Evolutionary conservation across 495 filamentous ascomycete species (phyloP), one percentile per base, ranked within the genome.

Genomic region (Letharia lupina): DNA sequence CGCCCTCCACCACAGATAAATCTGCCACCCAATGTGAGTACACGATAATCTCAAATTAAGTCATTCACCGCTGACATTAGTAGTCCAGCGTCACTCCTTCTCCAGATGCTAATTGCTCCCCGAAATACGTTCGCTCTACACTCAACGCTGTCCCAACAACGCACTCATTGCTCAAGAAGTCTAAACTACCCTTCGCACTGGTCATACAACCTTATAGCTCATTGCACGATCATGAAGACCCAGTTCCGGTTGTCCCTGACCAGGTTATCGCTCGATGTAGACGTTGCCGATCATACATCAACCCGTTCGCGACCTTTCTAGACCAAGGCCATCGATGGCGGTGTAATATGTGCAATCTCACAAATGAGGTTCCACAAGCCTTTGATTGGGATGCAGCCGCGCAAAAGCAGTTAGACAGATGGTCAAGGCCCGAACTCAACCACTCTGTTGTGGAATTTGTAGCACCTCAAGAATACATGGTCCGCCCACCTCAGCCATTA

Each of bases 311-410:
- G 56, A 91, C 89, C 61, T 98, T 98, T 81, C 78, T 98, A 52
- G 94, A 98, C 67, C 91, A 98, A 75, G 93, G 93, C 28, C 94
- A 98, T 79, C 85, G 94, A 72, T 98, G 94, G 94, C 87, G 93
- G 65, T 98, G 94, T 78, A 98, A 98, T 77, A 98, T 98, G 93
- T 98, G 94, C 74, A 97, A 96, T 75, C 81, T 98, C 65, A 97
- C 93, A 63, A 98, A 98, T 73, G 94, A 98, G 72, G 95, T 98
- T 20, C 94, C 94, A 12, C 95, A 98, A 77, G 93, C 92, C 8
- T 98, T 98, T 68, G 94, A 98, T 76, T 98, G 94, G 94, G 95
- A 98, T 77, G 86, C 89, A 47, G 86, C 91, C 18, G 78, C 90
- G 60, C 93, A 97, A 75, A 92, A 93, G 81, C 87, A 85, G 37